Percentiles rank a stretch among this genome's conserved stretches.
Evolutionary conservation across 495 filamentous ascomycete species (phyloP).

Genomic region (Neurospora pannonica): DNA sequence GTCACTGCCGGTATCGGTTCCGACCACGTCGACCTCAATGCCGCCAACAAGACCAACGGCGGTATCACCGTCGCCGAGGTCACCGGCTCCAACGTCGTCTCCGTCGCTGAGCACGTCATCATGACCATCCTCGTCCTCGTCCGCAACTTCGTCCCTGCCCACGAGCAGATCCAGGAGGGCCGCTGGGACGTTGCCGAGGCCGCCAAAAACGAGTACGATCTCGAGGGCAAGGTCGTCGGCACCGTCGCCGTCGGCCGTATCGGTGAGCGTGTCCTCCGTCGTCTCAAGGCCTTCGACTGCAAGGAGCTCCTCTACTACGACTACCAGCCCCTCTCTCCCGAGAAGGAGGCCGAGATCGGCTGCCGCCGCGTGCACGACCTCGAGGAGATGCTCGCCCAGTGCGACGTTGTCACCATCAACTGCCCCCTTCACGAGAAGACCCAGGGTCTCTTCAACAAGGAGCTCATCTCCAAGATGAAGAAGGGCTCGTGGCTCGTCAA

Average conservation of each 20-base stretch:
- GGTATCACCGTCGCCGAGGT: conserved; percentile 96
- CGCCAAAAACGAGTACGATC: conserved; percentile 95
- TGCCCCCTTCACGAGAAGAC: conserved; percentile 99
- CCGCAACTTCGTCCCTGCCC: conserved; percentile 96
- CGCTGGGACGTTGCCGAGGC: conserved; percentile 94
- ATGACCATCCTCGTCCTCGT: conserved; percentile 97
- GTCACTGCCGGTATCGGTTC: conserved; percentile 96
- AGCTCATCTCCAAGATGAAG: conserved; percentile 99
- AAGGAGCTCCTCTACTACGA: conserved; percentile 99
- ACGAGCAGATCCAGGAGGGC: conserved; percentile 80
- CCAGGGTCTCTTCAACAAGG: conserved; percentile 94
- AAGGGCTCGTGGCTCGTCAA: conserved; percentile 92
- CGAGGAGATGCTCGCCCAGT: conserved; percentile 92
- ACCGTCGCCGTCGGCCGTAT: conserved; percentile 97
- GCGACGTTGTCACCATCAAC: conserved; percentile 98
- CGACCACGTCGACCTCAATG: conserved; percentile 94
- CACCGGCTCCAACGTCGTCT: conserved; percentile 87
- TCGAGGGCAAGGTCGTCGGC: conserved; percentile 95
- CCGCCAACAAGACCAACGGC: conserved; percentile 96
- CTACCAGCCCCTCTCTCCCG: conserved; percentile 84
- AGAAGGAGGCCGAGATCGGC: conserved; percentile 93
- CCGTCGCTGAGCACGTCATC: conserved; percentile 88
- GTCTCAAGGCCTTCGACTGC: conserved; percentile 95
- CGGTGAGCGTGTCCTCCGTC: conserved; percentile 92
- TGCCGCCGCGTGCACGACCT: conserved; percentile 77